Percentiles rank a stretch among this genome's conserved stretches.
Conservation (phyloP, 1,284 basidiomycete genomes). For the Marasmius tenuissimus region DNA sequence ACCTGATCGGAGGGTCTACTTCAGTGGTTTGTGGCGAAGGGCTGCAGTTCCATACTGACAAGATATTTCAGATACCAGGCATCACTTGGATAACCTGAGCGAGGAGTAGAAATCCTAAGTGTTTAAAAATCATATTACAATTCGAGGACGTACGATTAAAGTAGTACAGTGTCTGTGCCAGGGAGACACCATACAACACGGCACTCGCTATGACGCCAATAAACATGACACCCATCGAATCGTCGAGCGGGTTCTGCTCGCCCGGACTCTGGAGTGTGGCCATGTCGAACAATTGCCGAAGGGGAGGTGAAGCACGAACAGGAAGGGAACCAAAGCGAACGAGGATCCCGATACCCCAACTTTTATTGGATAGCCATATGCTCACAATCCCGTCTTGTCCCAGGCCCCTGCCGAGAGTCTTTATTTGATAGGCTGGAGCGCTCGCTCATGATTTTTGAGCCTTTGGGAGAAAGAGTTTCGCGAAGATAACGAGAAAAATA, state of each 20-base stretch:
- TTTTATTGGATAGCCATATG: too few relatives aligned
- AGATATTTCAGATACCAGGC: constrained; percentile 32
- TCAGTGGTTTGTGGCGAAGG: not conserved
- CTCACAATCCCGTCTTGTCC: too few relatives aligned
- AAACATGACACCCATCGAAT: constrained; percentile 24
- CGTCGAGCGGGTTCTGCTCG: constrained; percentile 15
- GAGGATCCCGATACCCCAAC: not conserved
- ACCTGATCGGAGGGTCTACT: constrained; percentile 23
- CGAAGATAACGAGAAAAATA: too few relatives aligned
- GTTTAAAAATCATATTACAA: too few relatives aligned
- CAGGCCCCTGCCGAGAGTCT: too few relatives aligned
- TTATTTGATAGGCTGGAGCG: too few relatives aligned
- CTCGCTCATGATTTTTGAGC: too few relatives aligned
- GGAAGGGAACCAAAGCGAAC: not conserved
- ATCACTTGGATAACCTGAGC: constrained; percentile 34
- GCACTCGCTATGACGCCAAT: constrained; percentile 24
- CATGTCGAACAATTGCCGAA: constrained; percentile 1
- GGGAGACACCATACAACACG: constrained; percentile 24
- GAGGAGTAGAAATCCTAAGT: not conserved
- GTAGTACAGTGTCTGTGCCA: constrained; percentile 26
- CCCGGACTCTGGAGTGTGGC: constrained; percentile 15
- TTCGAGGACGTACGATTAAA: constrained; percentile 19
- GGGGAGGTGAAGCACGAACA: not conserved
- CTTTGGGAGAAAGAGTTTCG: too few relatives aligned
- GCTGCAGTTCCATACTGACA: constrained; percentile 21